Evolutionary conservation across 139 green algal species (phyloP).

Genomic region (Closterium sp.): DNA sequence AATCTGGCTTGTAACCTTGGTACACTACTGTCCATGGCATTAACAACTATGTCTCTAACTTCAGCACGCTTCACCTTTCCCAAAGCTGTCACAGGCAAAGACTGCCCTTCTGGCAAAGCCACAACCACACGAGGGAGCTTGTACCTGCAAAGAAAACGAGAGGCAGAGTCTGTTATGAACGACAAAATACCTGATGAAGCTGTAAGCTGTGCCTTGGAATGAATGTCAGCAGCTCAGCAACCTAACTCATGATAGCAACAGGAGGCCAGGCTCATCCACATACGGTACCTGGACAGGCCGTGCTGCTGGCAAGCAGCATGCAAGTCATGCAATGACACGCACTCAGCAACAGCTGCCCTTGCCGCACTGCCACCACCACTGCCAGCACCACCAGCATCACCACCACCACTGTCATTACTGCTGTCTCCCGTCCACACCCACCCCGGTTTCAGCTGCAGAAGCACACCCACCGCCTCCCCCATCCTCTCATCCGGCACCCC

Average conservation of each 20-base stretch:
- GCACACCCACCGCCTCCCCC: constrained; percentile 71
- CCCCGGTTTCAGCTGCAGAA: constrained; percentile 60
- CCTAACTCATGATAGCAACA: neutral
- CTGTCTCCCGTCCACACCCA: constrained; percentile 43
- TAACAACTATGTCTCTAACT: neutral
- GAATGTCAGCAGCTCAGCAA: neutral
- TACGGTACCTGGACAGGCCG: constrained; percentile 1
- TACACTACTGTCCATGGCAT: neutral
- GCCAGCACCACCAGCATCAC: neutral
- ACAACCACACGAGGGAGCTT: neutral
- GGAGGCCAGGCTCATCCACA: too few species aligned
- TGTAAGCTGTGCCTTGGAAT: neutral
- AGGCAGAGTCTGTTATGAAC: neutral
- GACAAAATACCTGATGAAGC: neutral
- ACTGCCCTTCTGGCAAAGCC: neutral
- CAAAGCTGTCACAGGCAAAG: neutral
- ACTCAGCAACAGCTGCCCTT: neutral
- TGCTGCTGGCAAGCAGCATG: neutral
- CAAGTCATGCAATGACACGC: neutral
- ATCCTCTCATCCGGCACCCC: constrained; percentile 72
- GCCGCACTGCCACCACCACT: neutral
- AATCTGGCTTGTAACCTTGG: neutral
- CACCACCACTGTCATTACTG: neutral
- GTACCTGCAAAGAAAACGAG: neutral
- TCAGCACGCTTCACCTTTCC: neutral